Evolutionary conservation across 352 stramenopile genomes (phyloP).

Genomic region (Pythium biforme): DNA sequence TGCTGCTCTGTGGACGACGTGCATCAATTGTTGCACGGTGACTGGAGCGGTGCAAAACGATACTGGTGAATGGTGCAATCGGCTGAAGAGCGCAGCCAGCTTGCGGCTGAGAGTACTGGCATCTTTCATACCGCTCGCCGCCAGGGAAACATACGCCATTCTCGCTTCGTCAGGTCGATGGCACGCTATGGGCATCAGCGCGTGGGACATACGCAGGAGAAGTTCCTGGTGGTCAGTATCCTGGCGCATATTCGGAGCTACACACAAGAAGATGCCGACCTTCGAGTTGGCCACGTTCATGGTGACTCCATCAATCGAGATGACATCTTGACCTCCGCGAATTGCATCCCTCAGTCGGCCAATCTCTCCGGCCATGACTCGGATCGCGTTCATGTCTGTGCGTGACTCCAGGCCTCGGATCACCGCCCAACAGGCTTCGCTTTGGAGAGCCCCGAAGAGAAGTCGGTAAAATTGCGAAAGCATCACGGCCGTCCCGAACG

Average conservation of each 20-base stretch:
- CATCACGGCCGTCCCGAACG: conserved; percentile 36
- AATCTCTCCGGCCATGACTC: conserved; percentile 43
- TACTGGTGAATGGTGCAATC: conserved; percentile 30
- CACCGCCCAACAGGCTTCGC: conserved; percentile 39
- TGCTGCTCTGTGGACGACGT: conserved; percentile 26
- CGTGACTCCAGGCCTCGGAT: conserved; percentile 40
- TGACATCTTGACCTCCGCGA: conserved; percentile 31
- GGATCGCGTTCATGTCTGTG: conserved; percentile 26
- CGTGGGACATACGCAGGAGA: conserved; percentile 41
- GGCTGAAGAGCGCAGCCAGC: conserved; percentile 32
- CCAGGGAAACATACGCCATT: conserved; percentile 40
- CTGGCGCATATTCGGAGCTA: conserved; percentile 31
- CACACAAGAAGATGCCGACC: conserved; percentile 38
- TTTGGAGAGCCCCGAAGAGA: conserved; percentile 40
- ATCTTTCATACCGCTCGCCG: conserved; percentile 42
- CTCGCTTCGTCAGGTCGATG: conserved; percentile 27
- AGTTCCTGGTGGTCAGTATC: conserved; percentile 38
- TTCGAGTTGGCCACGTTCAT: conserved; percentile 40
- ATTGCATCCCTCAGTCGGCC: conserved; percentile 47
- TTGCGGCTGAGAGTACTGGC: conserved; percentile 43
- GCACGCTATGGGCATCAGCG: conserved; percentile 45
- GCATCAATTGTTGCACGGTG: conserved; percentile 30
- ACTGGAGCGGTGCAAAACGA: conserved; percentile 21
- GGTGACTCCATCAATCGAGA: conserved; percentile 34
- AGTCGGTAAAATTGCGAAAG: conserved; percentile 40